phyloP scores from a whole-genome alignment of 2,329 filamentous ascomycete species.

The Penicillium sp. region DNA sequence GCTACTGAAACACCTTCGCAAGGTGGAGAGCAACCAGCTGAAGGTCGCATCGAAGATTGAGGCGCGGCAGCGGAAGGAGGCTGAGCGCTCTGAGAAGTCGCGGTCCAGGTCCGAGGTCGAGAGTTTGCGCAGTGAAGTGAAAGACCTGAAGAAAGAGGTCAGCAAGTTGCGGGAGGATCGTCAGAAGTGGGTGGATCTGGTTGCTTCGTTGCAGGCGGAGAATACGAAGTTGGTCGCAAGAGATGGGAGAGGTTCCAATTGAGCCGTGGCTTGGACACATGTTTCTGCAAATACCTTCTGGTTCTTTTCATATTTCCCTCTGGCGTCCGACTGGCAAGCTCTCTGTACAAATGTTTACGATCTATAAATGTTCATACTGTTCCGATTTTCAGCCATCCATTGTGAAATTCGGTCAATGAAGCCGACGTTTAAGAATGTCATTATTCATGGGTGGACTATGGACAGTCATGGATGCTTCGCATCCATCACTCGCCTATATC shows the following conservation, averaged over 20 bases:
- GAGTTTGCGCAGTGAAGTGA: slow-evolving; percentile 48
- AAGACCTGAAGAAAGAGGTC: slow-evolving; percentile 50
- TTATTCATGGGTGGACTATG: too few relatives aligned
- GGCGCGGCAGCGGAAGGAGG: slow-evolving; percentile 37
- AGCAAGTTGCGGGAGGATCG: slow-evolving; percentile 51
- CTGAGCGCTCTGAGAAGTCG: slow-evolving; percentile 45
- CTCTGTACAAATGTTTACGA: too few relatives aligned
- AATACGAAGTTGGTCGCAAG: slow-evolving; percentile 49
- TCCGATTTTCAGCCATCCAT: too few relatives aligned
- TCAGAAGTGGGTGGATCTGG: slow-evolving; percentile 49
- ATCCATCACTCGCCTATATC: too few relatives aligned
- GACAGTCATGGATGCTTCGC: too few relatives aligned
- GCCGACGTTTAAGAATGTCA: too few relatives aligned
- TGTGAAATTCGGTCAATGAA: too few relatives aligned
- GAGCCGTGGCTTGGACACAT: not conserved
- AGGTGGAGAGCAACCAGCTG: slow-evolving; percentile 42
- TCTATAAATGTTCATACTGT: too few relatives aligned
- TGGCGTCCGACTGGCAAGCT: not conserved
- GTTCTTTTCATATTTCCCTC: not conserved
- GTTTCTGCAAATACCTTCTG: too few relatives aligned
- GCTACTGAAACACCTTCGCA: slow-evolving; percentile 39
- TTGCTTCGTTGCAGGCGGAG: slow-evolving; percentile 57
- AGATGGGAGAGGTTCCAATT: slow-evolving; percentile 30
- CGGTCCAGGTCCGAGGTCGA: slow-evolving; percentile 45
- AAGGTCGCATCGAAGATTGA: slow-evolving; percentile 44